Conservation (phyloP, 2,329 filamentous ascomycete species). For the Westerdykella ornata region DNA sequence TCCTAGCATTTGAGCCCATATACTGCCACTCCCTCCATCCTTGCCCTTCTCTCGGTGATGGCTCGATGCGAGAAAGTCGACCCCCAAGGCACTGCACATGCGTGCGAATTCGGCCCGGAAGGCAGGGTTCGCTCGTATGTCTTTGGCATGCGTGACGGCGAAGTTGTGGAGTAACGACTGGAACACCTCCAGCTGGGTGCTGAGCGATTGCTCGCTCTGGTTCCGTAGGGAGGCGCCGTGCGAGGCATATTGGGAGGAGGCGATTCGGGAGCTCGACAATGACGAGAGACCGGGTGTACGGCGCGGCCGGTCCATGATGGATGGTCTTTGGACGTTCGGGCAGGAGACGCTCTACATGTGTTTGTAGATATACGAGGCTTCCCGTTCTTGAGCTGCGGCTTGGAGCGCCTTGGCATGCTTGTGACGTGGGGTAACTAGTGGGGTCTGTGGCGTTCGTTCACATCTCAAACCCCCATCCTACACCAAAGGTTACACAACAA, state of each 20-base stretch:
- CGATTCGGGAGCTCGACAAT: conserved; percentile 51
- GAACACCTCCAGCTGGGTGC: conserved; percentile 92
- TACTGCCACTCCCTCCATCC: conserved; percentile 50
- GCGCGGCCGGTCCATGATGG: conserved; percentile 46
- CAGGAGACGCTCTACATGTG: neutral
- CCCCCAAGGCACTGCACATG: conserved; percentile 96
- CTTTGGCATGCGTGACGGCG: conserved; percentile 85
- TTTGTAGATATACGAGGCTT: neutral
- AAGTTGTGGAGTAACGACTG: conserved; percentile 93
- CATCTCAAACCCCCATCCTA: too few relatives aligned
- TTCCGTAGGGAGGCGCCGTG: conserved; percentile 84
- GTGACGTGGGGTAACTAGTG: too few relatives aligned
- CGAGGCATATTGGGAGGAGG: conserved; percentile 80
- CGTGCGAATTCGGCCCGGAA: conserved; percentile 97
- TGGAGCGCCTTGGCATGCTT: too few relatives aligned
- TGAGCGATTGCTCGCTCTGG: conserved; percentile 75
- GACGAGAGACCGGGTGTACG: conserved; percentile 85
- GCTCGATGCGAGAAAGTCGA: conserved; percentile 72
- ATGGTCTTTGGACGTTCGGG: too few relatives aligned
- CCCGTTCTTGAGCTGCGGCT: neutral
- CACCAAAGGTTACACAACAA: too few relatives aligned
- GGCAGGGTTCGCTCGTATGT: conserved; percentile 89
- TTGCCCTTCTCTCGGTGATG: conserved; percentile 45
- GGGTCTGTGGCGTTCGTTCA: too few relatives aligned
- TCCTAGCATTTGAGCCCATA: conserved; percentile 91